These are phyloP conservation scores for Thelonectria olida DNA, from an alignment of 2,329 filamentous ascomycete genomes.

Conservation along the genomic window DNA sequence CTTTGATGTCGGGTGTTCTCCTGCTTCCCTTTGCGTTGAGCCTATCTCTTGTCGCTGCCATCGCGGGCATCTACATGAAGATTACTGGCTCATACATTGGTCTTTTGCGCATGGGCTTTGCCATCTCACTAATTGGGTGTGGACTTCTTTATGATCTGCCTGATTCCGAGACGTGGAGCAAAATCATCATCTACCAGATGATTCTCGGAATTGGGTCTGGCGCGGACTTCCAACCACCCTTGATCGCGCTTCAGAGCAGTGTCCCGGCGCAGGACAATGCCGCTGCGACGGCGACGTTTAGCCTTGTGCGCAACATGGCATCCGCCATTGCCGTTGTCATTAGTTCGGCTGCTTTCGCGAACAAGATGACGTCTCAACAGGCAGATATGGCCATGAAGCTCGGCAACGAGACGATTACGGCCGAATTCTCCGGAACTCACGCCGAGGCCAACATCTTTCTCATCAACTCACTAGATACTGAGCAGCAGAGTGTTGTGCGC, in stretches of 20 bases:
- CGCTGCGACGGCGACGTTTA: neutral
- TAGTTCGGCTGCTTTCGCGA: neutral
- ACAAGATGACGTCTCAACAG: neutral
- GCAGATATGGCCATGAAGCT: neutral
- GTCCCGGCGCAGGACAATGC: neutral
- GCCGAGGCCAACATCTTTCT: neutral
- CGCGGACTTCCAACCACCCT: neutral
- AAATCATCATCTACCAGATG: neutral
- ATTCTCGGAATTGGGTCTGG: neutral
- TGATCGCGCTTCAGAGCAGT: slow-evolving; percentile 1
- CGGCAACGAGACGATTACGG: neutral
- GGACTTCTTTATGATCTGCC: neutral
- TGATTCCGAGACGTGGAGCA: neutral
- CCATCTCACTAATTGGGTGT: neutral
- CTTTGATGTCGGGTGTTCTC: neutral
- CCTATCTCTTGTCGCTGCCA: neutral
- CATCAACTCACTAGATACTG: neutral
- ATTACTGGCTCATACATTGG: neutral
- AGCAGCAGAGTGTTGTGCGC: neutral
- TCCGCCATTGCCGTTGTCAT: neutral
- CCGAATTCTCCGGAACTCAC: neutral
- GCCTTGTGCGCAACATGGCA: neutral
- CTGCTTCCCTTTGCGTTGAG: neutral
- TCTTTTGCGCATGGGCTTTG: neutral
- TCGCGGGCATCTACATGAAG: neutral